Evolutionary conservation across 495 filamentous ascomycete genomes (phyloP).

Genomic region (Achaetomiella virescens): DNA sequence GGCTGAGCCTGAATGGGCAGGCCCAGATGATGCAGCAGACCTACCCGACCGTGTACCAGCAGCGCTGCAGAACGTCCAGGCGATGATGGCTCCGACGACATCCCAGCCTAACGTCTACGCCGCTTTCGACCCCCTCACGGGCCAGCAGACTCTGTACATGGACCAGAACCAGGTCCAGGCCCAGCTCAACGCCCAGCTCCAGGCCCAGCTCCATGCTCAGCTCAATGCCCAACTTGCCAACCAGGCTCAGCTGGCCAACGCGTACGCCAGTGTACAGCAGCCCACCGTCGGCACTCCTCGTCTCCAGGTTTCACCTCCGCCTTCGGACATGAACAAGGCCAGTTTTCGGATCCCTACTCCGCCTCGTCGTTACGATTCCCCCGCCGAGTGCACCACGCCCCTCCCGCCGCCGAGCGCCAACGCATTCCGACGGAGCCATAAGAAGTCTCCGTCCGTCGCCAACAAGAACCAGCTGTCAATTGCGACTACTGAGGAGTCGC

Average conservation of each 20-base stretch:
- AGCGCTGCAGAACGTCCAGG: conserved; percentile 57
- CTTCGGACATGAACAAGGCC: conserved; percentile 45
- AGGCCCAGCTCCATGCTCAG: conserved; percentile 37
- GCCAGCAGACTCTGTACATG: conserved; percentile 64
- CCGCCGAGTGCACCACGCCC: conserved; percentile 58
- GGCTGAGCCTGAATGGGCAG: conserved; percentile 53
- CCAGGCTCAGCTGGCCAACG: conserved; percentile 29
- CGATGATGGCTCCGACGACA: conserved; percentile 47
- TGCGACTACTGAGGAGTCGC: conserved; percentile 45
- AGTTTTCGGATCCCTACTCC: conserved; percentile 58
- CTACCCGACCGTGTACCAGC: conserved; percentile 43
- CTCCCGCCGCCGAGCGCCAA: conserved; percentile 75
- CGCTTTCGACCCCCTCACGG: conserved; percentile 75
- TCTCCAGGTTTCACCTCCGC: conserved; percentile 75
- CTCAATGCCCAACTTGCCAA: conserved; percentile 28
- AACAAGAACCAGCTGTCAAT: conserved; percentile 53
- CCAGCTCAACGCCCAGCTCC: conserved; percentile 12
- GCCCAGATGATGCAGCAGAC: conserved; percentile 37
- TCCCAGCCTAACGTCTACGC: conserved; percentile 59
- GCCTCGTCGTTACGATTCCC: conserved; percentile 55
- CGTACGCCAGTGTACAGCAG: conserved; percentile 32
- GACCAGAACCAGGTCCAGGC: conserved; percentile 45
- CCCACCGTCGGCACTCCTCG: conserved; percentile 44
- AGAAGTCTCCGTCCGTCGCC: conserved; percentile 78
- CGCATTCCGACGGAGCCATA: conserved; percentile 86